Evolutionary conservation across 169 alveolate species (phyloP).

Genomic region (Cyclospora cayetanensis): DNA sequence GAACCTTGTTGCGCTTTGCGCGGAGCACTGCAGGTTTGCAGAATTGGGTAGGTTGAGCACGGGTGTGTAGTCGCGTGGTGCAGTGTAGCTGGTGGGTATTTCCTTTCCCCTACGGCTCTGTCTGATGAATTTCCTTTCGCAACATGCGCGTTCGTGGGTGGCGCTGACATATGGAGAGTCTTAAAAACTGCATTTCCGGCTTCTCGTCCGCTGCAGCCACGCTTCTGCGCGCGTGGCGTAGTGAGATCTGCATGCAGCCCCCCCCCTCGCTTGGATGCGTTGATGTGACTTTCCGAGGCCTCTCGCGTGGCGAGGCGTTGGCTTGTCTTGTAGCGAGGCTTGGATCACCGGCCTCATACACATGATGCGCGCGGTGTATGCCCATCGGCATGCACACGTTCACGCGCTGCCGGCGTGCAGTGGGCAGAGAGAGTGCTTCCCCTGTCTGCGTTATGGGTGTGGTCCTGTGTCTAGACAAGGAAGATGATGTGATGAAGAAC

Average conservation of each 20-base stretch:
- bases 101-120: no score
- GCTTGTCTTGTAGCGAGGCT: neutral
- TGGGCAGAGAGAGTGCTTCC: neutral
- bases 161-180: no score
- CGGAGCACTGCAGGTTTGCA: slow-evolving; percentile 65
- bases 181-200: no score
- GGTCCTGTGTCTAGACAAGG: neutral
- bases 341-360: neutral
- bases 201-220: no score
- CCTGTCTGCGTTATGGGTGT: neutral
- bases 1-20: slow-evolving; percentile 61
- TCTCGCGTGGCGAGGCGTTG: neutral
- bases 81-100: neutral
- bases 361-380: neutral
- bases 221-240: no score
- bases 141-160: no score
- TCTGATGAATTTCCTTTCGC: no score
- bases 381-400: neutral
- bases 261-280: no score
- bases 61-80: neutral
- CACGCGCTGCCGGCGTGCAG: neutral
- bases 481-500: neutral
- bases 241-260: no score
- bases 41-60: slow-evolving; percentile 6
- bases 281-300: neutral